Conservation (phyloP, 2,329 filamentous ascomycete species). For the Lojkania enalia region DNA sequence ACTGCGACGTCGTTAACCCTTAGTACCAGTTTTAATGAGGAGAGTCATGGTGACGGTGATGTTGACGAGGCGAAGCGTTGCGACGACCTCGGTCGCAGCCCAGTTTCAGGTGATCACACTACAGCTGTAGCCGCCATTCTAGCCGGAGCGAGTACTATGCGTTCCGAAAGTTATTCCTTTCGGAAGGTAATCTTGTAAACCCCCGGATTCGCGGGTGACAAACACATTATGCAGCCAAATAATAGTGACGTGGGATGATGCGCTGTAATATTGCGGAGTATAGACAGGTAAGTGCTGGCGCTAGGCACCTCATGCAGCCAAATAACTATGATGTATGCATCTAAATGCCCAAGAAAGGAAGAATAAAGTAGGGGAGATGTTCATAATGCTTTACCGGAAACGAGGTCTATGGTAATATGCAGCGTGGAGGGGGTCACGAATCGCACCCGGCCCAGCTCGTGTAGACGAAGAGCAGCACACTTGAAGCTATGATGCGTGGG, state of each 20-base stretch:
- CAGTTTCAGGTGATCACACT: slow-evolving; percentile 37
- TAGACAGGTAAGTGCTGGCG: slow-evolving; percentile 20
- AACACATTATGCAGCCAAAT: slow-evolving; percentile 38
- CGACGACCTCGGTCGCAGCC: slow-evolving; percentile 33
- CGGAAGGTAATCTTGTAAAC: slow-evolving; percentile 17
- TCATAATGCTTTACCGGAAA: slow-evolving; percentile 31
- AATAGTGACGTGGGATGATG: slow-evolving; percentile 16
- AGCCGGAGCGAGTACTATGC: slow-evolving; percentile 30
- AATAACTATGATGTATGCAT: slow-evolving; percentile 30
- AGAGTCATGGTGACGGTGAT: slow-evolving; percentile 17
- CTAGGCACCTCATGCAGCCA: slow-evolving; percentile 24
- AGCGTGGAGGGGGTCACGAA: slow-evolving; percentile 14
- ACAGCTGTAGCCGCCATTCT: slow-evolving; percentile 32
- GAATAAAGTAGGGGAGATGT: slow-evolving; percentile 31
- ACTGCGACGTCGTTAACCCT: slow-evolving; percentile 36
- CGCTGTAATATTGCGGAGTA: slow-evolving; percentile 29
- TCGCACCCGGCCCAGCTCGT: slow-evolving; percentile 12
- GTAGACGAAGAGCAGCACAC: slow-evolving; percentile 7
- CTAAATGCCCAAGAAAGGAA: slow-evolving; percentile 25
- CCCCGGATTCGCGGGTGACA: slow-evolving; percentile 17
- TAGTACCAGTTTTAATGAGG: slow-evolving; percentile 25
- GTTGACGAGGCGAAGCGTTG: slow-evolving; percentile 25
- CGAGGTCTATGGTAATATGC: slow-evolving; percentile 13
- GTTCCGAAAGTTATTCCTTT: slow-evolving; percentile 21
- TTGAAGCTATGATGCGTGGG: slow-evolving; percentile 4